Evolutionary conservation across 1,139 yeast genomes (phyloP).

Genomic region (Geotrichum candidum): DNA sequence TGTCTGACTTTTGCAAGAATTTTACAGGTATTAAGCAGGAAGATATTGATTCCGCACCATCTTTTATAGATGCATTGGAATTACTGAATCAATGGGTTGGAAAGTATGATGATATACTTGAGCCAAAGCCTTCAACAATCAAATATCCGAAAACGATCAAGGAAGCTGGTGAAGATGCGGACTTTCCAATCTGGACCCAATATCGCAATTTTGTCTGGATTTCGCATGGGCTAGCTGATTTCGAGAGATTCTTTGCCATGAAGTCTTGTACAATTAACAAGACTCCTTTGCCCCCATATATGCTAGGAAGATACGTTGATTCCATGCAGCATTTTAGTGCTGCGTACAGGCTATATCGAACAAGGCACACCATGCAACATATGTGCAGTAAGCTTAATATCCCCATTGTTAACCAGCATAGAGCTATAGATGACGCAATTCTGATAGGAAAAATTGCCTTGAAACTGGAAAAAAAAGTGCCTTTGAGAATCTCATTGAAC

Average conservation of each 20-base stretch:
- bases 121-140: conserved; percentile 14
- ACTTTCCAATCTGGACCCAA: conserved; percentile 7
- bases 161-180: not conserved
- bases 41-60: conserved; percentile 21
- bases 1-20: conserved; percentile 18
- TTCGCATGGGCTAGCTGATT: conserved; percentile 26
- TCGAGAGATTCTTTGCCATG: conserved; percentile 23
- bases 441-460: conserved; percentile 6
- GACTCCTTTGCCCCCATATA: conserved; percentile 19
- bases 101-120: conserved; percentile 15
- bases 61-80: conserved; percentile 20
- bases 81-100: conserved; percentile 19
- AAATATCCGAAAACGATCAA: not conserved
- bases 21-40: conserved; percentile 22
- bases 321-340: conserved; percentile 19
- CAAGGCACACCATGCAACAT: conserved; percentile 2
- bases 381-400: conserved; percentile 4
- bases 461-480: not conserved
- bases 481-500: conserved; percentile 1
- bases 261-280: conserved; percentile 20
- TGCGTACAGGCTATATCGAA: not conserved
- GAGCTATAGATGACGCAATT: conserved; percentile 13
- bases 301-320: conserved; percentile 24
- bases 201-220: conserved; percentile 24
- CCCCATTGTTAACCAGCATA: conserved; percentile 6